phyloP scores from a whole-genome alignment of 805 yeast species.

The Metschnikowia baotianmanensis region DNA sequence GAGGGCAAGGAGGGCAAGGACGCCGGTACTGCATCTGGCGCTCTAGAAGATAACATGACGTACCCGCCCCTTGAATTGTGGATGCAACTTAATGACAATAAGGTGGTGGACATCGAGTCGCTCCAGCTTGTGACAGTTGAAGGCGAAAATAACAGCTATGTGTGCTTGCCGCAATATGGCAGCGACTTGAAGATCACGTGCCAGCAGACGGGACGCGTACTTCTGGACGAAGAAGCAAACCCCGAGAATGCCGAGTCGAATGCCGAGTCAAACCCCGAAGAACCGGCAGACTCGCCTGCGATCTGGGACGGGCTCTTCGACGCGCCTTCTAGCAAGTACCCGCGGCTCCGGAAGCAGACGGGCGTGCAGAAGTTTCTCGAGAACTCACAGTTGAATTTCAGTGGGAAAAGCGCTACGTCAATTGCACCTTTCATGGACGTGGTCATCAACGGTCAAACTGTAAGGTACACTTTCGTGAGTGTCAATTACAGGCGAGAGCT shows the following conservation, averaged over 20 bases:
- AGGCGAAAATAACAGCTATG: constrained; percentile 40
- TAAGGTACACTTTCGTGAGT: constrained; percentile 45
- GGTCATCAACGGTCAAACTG: constrained; percentile 33
- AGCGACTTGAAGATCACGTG: constrained; percentile 48
- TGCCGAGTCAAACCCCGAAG: background rate
- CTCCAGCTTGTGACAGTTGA: constrained; percentile 45
- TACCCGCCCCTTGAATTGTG: constrained; percentile 59
- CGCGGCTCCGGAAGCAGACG: constrained; percentile 36
- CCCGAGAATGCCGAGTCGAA: background rate
- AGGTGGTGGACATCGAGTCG: constrained; percentile 36
- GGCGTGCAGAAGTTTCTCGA: constrained; percentile 42
- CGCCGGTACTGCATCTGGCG: background rate
- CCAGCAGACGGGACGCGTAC: constrained; percentile 35
- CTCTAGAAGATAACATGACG: constrained; percentile 22
- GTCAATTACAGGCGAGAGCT: constrained; percentile 45
- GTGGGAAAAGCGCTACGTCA: constrained; percentile 32
- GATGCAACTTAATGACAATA: constrained; percentile 42
- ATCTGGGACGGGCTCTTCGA: constrained; percentile 17
- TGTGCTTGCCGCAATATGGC: constrained; percentile 40
- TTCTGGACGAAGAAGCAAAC: constrained; percentile 1
- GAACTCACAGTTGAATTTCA: constrained; percentile 38
- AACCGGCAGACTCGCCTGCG: background rate
- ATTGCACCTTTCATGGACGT: constrained; percentile 42
- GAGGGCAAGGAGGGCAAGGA: too few relatives aligned
- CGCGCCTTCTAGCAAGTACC: constrained; percentile 26